These are phyloP conservation scores for Kodamaea arcana DNA, from an alignment of 1,139 yeast species.

Conservation along the genomic window DNA sequence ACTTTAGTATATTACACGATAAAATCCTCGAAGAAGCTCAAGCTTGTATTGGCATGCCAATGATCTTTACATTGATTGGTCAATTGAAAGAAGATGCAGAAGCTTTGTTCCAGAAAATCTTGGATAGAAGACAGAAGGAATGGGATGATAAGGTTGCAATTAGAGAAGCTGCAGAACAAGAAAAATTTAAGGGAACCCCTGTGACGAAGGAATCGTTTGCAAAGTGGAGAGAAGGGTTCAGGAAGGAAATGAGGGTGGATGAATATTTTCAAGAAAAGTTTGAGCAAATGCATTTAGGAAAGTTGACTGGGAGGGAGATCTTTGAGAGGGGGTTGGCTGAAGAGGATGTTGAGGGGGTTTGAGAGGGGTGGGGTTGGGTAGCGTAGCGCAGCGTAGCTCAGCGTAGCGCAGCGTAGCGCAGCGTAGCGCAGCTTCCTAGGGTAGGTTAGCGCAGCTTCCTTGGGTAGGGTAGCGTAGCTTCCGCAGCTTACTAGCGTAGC, in stretches of 20 bases:
- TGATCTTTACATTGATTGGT: conserved; percentile 75
- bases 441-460: no score
- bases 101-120: conserved; percentile 51
- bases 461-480: no score
- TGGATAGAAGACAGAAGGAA: conserved; percentile 51
- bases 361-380: no score
- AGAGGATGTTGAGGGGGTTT: no score
- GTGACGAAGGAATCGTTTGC: conserved; percentile 70
- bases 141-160: conserved; percentile 56
- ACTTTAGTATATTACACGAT: conserved; percentile 36
- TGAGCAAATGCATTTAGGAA: conserved; percentile 62
- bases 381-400: no score
- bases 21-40: conserved; percentile 61
- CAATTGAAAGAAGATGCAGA: conserved; percentile 80
- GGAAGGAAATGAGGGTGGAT: conserved; percentile 55
- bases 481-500: no score
- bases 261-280: conserved; percentile 49
- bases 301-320: conserved; percentile 81
- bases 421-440: no score
- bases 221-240: conserved; percentile 66
- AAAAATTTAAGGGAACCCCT: conserved; percentile 75
- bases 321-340: conserved; percentile 82
- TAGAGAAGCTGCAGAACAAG: conserved; percentile 64
- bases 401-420: no score
- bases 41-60: conserved; percentile 81